Base-by-base conservation (phyloP, 1,284 basidiomycete genomes). In the Microbotryum silenes-acaulis region DNA sequence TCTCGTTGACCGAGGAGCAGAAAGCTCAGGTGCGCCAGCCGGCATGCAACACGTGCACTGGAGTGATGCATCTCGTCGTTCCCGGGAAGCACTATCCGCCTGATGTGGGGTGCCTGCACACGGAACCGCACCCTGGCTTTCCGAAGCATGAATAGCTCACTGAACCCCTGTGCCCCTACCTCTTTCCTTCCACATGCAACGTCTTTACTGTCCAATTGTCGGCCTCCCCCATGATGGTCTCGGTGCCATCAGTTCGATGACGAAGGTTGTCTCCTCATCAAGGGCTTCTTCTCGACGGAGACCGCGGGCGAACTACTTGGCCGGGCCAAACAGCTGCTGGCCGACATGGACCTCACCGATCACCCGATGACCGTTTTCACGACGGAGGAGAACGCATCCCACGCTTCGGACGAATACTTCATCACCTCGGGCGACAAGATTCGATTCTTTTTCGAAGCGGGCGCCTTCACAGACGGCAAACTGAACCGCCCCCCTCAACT, bases 281-380 rank as follows among this genome's bases (percentile, higher is more conserved):
- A 85, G 0, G 75, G 75, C 20, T 97, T 97, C 76, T 80, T 92
- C 62, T 75, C 78, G 10, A 61, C 72, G 10, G 79, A 81, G 7
- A 83, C 88, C 47, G 82, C 84, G 0, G 72, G 77, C 10, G 80
- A 80, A 9, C 81, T 97, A 51, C 78, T 94, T 5, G 74, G 72
- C 10, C 85, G 66, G 54, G 62, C 65, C 12, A 33, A 52, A 14
- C 18, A 59, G 61, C 80, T 97, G 14, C 79, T 97, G 21, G 79
- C 84, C 18, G 81, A 85, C 29, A 94, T 97, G 74, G 79, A 80
- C 63, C 72, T 90, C 23, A 81, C 84, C 21, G 81, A 82, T 37
- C 94, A 97, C 75, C 93, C 94, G 0, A 75, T 87, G 73, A 97
- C 91, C 7, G 88, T 85, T 69, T 97, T 98, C 77, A 87, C 85